Evolutionary conservation across 768 basidiomycete genomes (phyloP).

Genomic region (Kwoniella bestiolae): DNA sequence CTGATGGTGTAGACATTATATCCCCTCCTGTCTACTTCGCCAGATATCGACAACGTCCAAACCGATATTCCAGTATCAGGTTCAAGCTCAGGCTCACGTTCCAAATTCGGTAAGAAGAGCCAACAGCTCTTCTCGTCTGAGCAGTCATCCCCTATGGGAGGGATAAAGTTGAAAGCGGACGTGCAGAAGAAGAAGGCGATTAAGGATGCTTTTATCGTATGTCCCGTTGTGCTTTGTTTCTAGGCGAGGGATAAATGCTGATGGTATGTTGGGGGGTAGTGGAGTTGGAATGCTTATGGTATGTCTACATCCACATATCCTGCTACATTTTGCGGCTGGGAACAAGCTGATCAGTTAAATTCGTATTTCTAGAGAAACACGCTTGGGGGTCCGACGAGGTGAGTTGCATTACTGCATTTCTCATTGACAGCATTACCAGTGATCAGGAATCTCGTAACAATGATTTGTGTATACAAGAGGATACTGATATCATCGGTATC

Average conservation of each 20-base stretch:
- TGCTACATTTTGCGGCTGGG: too few relatives aligned
- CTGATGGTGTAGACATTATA: slow-evolving; percentile 21
- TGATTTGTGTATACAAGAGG: too few relatives aligned
- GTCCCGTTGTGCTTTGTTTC: not conserved
- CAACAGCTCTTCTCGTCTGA: slow-evolving; percentile 13
- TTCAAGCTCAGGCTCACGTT: slow-evolving; percentile 1
- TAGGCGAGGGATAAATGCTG: not conserved
- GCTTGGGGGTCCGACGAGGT: slow-evolving; percentile 28
- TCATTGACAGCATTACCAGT: too few relatives aligned
- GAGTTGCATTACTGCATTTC: too few relatives aligned
- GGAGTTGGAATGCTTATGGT: slow-evolving; percentile 29
- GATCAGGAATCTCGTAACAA: too few relatives aligned
- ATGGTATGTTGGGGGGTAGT: too few relatives aligned
- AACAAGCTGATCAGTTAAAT: not conserved
- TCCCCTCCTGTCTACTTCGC: not conserved
- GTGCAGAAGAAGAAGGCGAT: slow-evolving; percentile 26
- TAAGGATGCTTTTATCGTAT: slow-evolving; percentile 28
- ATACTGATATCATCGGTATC: not conserved
- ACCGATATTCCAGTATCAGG: not conserved
- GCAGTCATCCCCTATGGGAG: not conserved
- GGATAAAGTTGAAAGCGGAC: slow-evolving; percentile 24
- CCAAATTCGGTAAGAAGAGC: slow-evolving; percentile 21
- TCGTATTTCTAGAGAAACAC: slow-evolving; percentile 10
- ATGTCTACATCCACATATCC: not conserved
- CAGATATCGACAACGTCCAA: not conserved